Conservation (phyloP, 805 yeast species). For the Starmera caribaea region DNA sequence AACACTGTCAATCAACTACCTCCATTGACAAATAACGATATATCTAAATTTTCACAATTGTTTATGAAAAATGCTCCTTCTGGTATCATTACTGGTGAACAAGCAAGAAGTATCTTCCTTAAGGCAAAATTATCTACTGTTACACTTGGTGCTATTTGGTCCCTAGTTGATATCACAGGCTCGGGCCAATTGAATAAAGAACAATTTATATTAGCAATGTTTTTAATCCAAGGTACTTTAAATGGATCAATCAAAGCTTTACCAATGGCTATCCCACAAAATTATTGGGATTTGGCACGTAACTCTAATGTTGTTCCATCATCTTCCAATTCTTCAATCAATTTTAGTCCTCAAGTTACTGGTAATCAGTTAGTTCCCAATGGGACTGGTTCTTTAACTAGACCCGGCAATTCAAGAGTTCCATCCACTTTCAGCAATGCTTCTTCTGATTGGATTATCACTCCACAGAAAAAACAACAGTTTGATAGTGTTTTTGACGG, state of each 20-base stretch:
- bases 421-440: slow-evolving; percentile 28
- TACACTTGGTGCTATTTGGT: slow-evolving; percentile 82
- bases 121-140: slow-evolving; percentile 81
- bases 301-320: slow-evolving; percentile 5
- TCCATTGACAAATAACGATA: slow-evolving; percentile 46
- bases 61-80: slow-evolving; percentile 58
- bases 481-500: slow-evolving; percentile 73
- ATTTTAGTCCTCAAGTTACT: slow-evolving; percentile 11
- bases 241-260: slow-evolving; percentile 54
- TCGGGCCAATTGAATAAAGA: slow-evolving; percentile 63
- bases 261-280: slow-evolving; percentile 36
- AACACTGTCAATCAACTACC: slow-evolving; percentile 29
- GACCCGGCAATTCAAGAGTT: slow-evolving; percentile 22
- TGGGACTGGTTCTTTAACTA: not conserved
- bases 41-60: slow-evolving; percentile 55
- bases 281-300: slow-evolving; percentile 27
- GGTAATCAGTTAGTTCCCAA: slow-evolving; percentile 2
- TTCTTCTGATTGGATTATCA: slow-evolving; percentile 54
- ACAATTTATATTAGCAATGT: slow-evolving; percentile 91
- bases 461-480: slow-evolving; percentile 62
- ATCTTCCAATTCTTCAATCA: slow-evolving; percentile 7
- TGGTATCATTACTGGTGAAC: slow-evolving; percentile 60
- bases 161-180: slow-evolving; percentile 67
- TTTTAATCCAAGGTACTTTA: slow-evolving; percentile 74
- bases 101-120: slow-evolving; percentile 76